Percentiles rank a stretch among this genome's conserved stretches.
These are phyloP conservation scores for Achlya hypogyna DNA, from an alignment of 352 stramenopile genomes.

Conservation along the genomic window DNA sequence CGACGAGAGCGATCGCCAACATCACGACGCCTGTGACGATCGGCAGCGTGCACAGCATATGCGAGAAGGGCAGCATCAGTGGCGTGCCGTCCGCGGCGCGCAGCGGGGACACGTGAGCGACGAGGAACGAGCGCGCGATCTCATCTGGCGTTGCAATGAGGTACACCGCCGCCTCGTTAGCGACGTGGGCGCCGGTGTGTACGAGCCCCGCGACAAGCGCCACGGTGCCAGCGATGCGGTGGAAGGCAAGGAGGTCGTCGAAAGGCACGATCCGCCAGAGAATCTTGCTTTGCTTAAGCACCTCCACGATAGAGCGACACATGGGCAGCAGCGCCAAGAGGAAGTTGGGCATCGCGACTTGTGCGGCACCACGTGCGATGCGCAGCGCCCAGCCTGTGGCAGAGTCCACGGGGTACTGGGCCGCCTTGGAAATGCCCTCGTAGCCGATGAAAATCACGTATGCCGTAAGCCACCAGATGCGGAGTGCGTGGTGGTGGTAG, in stretches of 20 bases:
- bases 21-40: constrained; percentile 59
- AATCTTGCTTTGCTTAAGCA: constrained; percentile 39
- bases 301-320: constrained; percentile 54
- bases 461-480: constrained; percentile 40
- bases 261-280: constrained; percentile 43
- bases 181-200: constrained; percentile 27
- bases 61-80: constrained; percentile 31
- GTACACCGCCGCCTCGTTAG: background rate
- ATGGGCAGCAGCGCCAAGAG: constrained; percentile 60
- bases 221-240: constrained; percentile 70
- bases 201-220: constrained; percentile 45
- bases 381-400: constrained; percentile 42
- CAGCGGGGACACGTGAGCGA: constrained; percentile 38
- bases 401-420: constrained; percentile 30
- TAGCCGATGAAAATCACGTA: constrained; percentile 35
- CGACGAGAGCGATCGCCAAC: constrained; percentile 41
- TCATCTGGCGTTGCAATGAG: background rate
- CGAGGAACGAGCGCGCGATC: constrained; percentile 41
- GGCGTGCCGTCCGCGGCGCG: constrained; percentile 29
- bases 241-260: constrained; percentile 58
- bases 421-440: constrained; percentile 43
- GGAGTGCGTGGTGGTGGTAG: constrained; percentile 37
- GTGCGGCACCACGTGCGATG: constrained; percentile 52
- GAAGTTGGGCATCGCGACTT: constrained; percentile 61
- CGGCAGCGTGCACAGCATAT: constrained; percentile 37